phyloP scores from a whole-genome alignment of 352 stramenopile genomes.

The Phytophthora litchii region DNA sequence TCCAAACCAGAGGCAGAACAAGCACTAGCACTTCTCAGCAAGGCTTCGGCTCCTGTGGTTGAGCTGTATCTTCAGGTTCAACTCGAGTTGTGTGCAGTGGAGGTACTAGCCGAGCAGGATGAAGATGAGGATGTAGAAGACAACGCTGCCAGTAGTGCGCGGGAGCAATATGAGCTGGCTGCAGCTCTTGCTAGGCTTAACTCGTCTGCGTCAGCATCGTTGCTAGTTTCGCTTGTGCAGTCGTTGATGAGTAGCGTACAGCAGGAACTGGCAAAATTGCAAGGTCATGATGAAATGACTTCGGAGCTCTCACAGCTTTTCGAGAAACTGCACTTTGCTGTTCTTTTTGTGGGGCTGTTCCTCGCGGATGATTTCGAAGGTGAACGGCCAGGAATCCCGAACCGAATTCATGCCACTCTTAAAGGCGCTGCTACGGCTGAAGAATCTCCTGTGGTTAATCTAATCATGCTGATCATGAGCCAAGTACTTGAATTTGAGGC shows the following conservation, averaged over 20 bases:
- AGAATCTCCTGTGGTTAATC: conserved; percentile 52
- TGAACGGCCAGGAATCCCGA: conserved; percentile 73
- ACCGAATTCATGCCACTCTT: conserved; percentile 56
- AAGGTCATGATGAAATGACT: conserved; percentile 62
- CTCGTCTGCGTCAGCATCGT: conserved; percentile 45
- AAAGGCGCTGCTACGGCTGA: conserved; percentile 21
- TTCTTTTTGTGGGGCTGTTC: conserved; percentile 79
- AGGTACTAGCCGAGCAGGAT: conserved; percentile 72
- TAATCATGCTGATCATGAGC: conserved; percentile 74
- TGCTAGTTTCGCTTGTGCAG: conserved; percentile 70
- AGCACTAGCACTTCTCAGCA: conserved; percentile 50
- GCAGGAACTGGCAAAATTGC: conserved; percentile 43
- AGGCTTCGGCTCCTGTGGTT: conserved; percentile 68
- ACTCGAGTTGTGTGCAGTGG: conserved; percentile 68
- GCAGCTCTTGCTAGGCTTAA: conserved; percentile 76
- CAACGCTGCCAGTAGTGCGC: conserved; percentile 61
- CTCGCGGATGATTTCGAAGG: conserved; percentile 82
- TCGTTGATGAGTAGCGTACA: conserved; percentile 58
- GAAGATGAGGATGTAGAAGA: conserved; percentile 88
- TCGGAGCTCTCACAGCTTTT: conserved; percentile 66
- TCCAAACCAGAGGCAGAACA: conserved; percentile 39
- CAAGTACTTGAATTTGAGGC: conserved; percentile 76
- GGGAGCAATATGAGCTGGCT: conserved; percentile 76
- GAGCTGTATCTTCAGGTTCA: conserved; percentile 81
- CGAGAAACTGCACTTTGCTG: conserved; percentile 81